phyloP scores from a whole-genome alignment of 2,329 filamentous ascomycete species.

The Celoporthe dispersa region DNA sequence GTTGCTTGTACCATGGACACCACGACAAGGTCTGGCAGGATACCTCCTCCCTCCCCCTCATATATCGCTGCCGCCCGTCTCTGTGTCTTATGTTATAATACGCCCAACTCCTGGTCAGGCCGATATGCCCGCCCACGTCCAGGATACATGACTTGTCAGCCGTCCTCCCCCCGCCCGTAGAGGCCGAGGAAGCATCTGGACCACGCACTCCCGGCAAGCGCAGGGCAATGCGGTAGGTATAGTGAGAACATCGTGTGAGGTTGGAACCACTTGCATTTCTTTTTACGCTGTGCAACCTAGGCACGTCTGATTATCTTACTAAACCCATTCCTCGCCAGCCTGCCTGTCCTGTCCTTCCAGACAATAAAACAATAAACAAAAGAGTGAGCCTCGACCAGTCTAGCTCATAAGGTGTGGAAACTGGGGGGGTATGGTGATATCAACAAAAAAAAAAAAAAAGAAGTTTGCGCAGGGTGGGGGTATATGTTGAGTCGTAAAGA shows the following conservation, averaged over 20 bases:
- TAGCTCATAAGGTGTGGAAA: not conserved
- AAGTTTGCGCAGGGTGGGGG: not conserved
- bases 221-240: not conserved
- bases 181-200: not conserved
- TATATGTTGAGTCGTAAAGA: conserved; percentile 23
- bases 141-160: not conserved
- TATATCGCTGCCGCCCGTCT: not conserved
- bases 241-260: not conserved
- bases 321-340: not conserved
- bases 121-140: not conserved
- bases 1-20: not conserved
- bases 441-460: not conserved
- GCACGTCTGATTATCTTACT: not conserved
- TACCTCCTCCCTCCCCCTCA: too few relatives aligned
- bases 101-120: not conserved
- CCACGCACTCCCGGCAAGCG: not conserved
- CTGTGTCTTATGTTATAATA: not conserved
- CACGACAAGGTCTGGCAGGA: not conserved
- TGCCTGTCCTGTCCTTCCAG: not conserved
- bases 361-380: not conserved
- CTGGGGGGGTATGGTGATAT: not conserved
- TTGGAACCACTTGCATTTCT: not conserved
- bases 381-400: not conserved
- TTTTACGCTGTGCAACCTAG: not conserved
- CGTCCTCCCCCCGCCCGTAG: not conserved